Conservation (phyloP, 208 protist genomes). For the Acanthamoeba lenticulata region DNA sequence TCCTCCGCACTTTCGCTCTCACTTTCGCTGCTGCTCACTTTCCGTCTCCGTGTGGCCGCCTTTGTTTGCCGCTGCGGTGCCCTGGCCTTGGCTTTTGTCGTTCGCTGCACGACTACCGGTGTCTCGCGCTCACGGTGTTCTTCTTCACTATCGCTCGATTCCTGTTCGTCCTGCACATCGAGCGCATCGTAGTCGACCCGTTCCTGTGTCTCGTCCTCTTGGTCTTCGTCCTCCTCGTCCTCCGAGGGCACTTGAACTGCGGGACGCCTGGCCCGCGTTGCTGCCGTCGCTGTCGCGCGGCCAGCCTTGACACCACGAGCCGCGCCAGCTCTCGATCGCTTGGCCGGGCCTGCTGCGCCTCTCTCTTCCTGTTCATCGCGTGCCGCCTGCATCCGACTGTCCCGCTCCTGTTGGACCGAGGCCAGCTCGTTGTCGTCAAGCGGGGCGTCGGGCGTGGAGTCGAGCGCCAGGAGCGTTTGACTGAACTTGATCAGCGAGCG, state of each 20-base stretch:
- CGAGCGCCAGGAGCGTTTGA: background rate
- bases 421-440: background rate
- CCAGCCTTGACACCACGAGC: background rate
- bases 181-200: background rate
- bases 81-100: background rate
- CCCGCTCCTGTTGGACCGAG: background rate
- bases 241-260: background rate
- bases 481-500: conserved; percentile 28
- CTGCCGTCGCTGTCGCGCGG: background rate
- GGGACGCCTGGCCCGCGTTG: background rate
- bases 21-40: background rate
- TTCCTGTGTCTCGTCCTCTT: background rate
- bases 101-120: background rate
- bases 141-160: background rate
- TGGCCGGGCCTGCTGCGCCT: background rate
- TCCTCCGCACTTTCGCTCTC: background rate
- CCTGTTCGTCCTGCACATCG: background rate
- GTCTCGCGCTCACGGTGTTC: background rate
- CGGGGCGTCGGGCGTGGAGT: background rate
- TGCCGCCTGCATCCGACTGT: too few relatives aligned
- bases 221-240: background rate
- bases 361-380: background rate
- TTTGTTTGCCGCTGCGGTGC: background rate
- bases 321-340: background rate
- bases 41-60: background rate